Percentiles rank a stretch among this genome's conserved stretches.
These are phyloP conservation scores for Nakazawaea wickerhamii DNA, from an alignment of 805 yeast species.

Conservation along the genomic window DNA sequence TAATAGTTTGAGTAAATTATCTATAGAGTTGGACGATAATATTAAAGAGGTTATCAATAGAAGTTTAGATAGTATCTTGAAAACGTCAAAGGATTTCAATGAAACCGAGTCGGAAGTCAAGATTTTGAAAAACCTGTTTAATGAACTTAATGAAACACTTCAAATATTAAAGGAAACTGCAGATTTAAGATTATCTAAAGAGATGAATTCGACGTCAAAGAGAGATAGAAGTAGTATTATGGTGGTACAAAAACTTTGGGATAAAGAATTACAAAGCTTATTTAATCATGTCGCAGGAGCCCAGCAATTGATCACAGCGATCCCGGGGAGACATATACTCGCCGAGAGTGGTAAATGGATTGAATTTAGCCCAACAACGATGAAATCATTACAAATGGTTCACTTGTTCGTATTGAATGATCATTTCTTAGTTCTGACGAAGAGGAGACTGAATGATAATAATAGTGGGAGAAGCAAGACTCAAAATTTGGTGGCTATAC, in stretches of 20 bases:
- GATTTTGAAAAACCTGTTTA: constrained; percentile 52
- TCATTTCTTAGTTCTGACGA: constrained; percentile 65
- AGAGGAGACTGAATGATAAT: constrained; percentile 31
- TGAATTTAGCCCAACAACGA: constrained; percentile 79
- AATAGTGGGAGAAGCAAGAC: constrained; percentile 27
- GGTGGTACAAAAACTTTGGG: constrained; percentile 79
- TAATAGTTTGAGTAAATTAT: constrained; percentile 44
- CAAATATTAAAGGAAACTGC: constrained; percentile 57
- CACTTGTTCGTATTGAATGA: constrained; percentile 79
- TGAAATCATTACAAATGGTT: constrained; percentile 71
- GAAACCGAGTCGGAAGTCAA: constrained; percentile 63
- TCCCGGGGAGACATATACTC: constrained; percentile 76
- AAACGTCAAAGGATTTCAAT: constrained; percentile 54
- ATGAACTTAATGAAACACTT: constrained; percentile 56
- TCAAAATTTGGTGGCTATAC: constrained; percentile 56
- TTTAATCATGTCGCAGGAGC: constrained; percentile 91
- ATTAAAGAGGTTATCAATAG: constrained; percentile 54
- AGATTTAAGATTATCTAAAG: constrained; percentile 45
- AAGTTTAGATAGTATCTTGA: constrained; percentile 57
- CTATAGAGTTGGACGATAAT: constrained; percentile 46
- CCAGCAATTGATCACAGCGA: constrained; percentile 66
- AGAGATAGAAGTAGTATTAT: constrained; percentile 65
- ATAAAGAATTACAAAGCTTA: constrained; percentile 57
- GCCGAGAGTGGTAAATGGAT: constrained; percentile 82
- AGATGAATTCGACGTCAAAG: constrained; percentile 25